Evolutionary conservation across 2,329 filamentous ascomycete genomes (phyloP), one percentile per base, ranked within the genome.

Genomic region (Graphium sp.): DNA sequence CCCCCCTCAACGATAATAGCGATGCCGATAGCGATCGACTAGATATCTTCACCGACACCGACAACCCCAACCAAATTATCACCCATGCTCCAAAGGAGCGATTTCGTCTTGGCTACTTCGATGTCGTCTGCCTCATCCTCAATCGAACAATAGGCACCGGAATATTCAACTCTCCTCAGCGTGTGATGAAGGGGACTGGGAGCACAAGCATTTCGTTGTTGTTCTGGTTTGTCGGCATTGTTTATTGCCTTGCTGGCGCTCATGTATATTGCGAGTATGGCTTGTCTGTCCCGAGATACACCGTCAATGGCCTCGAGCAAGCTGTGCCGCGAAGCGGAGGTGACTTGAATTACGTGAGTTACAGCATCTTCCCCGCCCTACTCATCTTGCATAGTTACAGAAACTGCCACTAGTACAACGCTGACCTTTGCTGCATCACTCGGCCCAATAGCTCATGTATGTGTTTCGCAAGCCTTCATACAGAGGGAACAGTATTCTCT

Each of bases 181-280:
- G 40, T 13, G 50, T 53, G 8, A 46, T 53, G 37, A 26, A 37
- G 9, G 48, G 47, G 7, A 51, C 48, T 10, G 29, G 34, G 14
- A 52, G 45, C 19, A 42, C 46, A 1, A 49, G 47, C 4, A 39
- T 45, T 9, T 40, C 52, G 5, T 39, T 59, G 7, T 44, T 58
- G 7, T 41, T 59, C 16, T 59, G 55, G 55, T 33, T 52, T 10
- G 44, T 45, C 4, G 53, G 52, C 7, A 44, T 46, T 19, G 33
- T 57, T 12, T 55, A 57, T 32, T 47, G 51, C 31, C 36, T 52
- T 28, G 36, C 46, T 8, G 45, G 53, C 2, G 38, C 44, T 8
- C 49, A 53, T 17, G 50, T 53, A 7, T 53, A 52, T 31, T 45
- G 62, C 9, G 59, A 62, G 34, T 57, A 59, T 26, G 58, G 59